phyloP scores from a whole-genome alignment of 2,329 filamentous ascomycete genomes.

The Aspergillus luchuensis region DNA sequence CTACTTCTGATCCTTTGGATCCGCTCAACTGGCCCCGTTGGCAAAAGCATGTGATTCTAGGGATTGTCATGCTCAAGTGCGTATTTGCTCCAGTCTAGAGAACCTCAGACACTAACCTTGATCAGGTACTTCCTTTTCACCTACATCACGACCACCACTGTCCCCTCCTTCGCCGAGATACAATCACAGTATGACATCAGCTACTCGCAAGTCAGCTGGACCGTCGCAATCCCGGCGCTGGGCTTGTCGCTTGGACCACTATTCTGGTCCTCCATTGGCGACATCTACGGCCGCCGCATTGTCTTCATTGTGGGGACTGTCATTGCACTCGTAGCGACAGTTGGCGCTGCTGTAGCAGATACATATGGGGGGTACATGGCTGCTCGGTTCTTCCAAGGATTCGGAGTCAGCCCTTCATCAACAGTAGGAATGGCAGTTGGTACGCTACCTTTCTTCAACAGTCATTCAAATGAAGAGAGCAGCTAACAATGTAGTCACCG shows the following conservation, averaged over 20 bases:
- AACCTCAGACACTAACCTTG: neutral
- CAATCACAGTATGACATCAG: constrained; percentile 50
- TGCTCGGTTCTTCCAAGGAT: constrained; percentile 60
- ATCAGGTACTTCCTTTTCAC: constrained; percentile 60
- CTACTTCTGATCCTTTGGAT: constrained; percentile 52
- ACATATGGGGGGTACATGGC: constrained; percentile 57
- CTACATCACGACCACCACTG: constrained; percentile 59
- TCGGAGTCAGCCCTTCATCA: constrained; percentile 57
- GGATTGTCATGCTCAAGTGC: constrained; percentile 57
- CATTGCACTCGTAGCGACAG: constrained; percentile 47
- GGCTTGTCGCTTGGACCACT: constrained; percentile 56
- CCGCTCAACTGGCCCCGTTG: constrained; percentile 56
- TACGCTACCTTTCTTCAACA: constrained; percentile 11
- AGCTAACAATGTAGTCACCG: constrained; percentile 44
- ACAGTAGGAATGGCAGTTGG: constrained; percentile 58
- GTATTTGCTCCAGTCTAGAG: constrained; percentile 16
- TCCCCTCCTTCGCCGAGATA: constrained; percentile 56
- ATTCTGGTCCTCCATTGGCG: constrained; percentile 53
- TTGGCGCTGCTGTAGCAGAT: constrained; percentile 45
- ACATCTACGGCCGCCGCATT: constrained; percentile 56
- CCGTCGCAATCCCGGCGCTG: constrained; percentile 55
- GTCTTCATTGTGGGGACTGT: constrained; percentile 52
- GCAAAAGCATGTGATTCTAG: constrained; percentile 53
- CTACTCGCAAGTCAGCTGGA: constrained; percentile 57
- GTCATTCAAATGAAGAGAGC: no score